Evolutionary conservation across 306 rosid species (phyloP).

Genomic region (Urtica urens): DNA sequence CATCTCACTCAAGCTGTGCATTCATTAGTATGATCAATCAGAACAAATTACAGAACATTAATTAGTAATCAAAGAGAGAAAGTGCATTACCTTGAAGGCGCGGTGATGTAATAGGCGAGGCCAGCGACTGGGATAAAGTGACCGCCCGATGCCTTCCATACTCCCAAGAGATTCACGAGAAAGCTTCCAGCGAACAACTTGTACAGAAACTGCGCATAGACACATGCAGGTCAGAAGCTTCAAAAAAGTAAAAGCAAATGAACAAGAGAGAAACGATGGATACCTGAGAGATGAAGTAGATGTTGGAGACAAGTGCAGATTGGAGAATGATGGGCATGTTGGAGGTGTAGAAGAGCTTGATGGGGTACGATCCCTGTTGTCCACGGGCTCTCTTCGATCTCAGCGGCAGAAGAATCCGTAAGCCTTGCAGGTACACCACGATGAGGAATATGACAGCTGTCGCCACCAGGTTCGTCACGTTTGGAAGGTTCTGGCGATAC

Average conservation of each 20-base stretch:
- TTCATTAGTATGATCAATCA: too few relatives aligned
- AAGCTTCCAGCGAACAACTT: slow-evolving; percentile 75
- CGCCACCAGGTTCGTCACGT: slow-evolving; percentile 83
- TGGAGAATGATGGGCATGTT: slow-evolving; percentile 98
- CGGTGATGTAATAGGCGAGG: slow-evolving; percentile 84
- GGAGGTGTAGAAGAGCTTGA: slow-evolving; percentile 87
- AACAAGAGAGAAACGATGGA: slow-evolving; percentile 13
- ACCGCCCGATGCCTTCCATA: slow-evolving; percentile 90
- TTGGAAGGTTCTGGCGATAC: slow-evolving; percentile 91
- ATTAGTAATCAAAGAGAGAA: too few relatives aligned
- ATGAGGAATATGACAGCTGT: slow-evolving; percentile 72
- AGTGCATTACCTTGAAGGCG: slow-evolving; percentile 63
- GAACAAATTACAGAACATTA: too few relatives aligned
- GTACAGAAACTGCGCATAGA: slow-evolving; percentile 51
- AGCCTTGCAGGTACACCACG: slow-evolving; percentile 92
- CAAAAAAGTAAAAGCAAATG: slow-evolving; percentile 4
- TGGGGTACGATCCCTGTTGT: slow-evolving; percentile 92
- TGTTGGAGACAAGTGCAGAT: slow-evolving; percentile 86
- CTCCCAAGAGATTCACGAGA: slow-evolving; percentile 77
- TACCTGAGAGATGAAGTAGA: slow-evolving; percentile 96
- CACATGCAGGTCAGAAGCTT: slow-evolving; percentile 4
- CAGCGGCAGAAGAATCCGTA: slow-evolving; percentile 93
- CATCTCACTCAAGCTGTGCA: slow-evolving; percentile 86
- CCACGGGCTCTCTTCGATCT: slow-evolving; percentile 95
- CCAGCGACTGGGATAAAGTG: slow-evolving; percentile 85